A percentile compares a stretch with the other conserved stretches of the same genome.
Conservation (phyloP, 2,329 filamentous ascomycete species). For the Colletotrichum gigasporum region DNA sequence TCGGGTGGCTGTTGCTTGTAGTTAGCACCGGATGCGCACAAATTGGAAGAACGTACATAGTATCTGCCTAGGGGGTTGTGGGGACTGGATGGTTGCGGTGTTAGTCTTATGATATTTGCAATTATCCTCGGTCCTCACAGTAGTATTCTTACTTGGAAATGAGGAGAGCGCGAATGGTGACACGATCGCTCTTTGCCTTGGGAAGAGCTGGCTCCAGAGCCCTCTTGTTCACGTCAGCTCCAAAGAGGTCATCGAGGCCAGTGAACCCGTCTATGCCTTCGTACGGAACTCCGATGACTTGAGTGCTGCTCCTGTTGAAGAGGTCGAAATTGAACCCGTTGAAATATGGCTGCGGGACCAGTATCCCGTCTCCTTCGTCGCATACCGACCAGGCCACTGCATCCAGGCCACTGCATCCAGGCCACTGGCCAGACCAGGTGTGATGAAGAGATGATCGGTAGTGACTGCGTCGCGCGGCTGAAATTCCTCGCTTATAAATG, state of each 20-base stretch:
- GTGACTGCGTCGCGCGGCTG: conserved; percentile 27
- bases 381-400: conserved; percentile 38
- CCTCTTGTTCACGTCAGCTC: conserved; percentile 25
- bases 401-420: conserved; percentile 40
- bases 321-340: conserved; percentile 38
- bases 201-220: conserved; percentile 31
- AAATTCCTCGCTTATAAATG: conserved; percentile 37
- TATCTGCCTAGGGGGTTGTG: conserved; percentile 44
- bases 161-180: conserved; percentile 21
- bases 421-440: conserved; percentile 37
- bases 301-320: conserved; percentile 26
- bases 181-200: conserved; percentile 21
- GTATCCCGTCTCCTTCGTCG: conserved; percentile 40
- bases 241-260: conserved; percentile 35
- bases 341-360: conserved; percentile 42
- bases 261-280: conserved; percentile 29
- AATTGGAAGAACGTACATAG: conserved; percentile 35
- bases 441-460: conserved; percentile 36
- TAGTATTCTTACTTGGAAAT: conserved; percentile 32
- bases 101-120: neutral
- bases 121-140: too few relatives aligned
- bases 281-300: conserved; percentile 33
- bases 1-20: conserved; percentile 24
- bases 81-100: conserved; percentile 33
- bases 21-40: conserved; percentile 20